Evolutionary conservation across 768 basidiomycete genomes (phyloP), one percentile per base, ranked within the genome.

Genomic region (Nevesoporus exiguus): DNA sequence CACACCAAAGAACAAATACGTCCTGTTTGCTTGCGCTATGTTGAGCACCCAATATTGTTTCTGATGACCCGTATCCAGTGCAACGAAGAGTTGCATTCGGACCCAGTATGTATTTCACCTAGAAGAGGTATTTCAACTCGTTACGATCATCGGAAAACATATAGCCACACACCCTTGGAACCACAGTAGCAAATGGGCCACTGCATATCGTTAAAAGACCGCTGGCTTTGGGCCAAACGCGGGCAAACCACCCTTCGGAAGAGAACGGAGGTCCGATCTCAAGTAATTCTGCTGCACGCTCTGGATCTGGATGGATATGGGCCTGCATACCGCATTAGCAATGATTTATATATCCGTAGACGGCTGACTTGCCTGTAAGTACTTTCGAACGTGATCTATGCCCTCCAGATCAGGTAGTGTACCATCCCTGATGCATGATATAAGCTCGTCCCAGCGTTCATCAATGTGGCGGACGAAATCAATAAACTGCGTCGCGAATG

Each of bases 271-370:
- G 43, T 0, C 58, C 64, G 1, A 65, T 58, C 8, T 40, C 44
- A 27, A 30, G 40, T 5, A 62, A 54, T 27, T 66, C 65, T 3
- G 52, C 48, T n/a, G 62, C 65, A 10, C 62, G 60, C 10, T 44
- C 43, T 0, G 60, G 62, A 30, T 62, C 30, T 7, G 62, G 49
- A 7, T n/a, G 33, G 7, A 66, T 46, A 0, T 53, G 52, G 19
- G 47, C 43, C 64, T 66, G 14, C 6, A 9, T 8, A 48, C 3
- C 0, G 1, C 4, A 34, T 59, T 1, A 54, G 51, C n/a, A 22
- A 45, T 1, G 7, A 5, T 2, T 7, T 9, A n/a, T 25, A 14
- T 8, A 13, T 21, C 1, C 1, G 22, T 13, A 5, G 9, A 27
- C 4, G 1, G 2, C 11, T 5, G 6, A 46, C 37, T 56, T 40